Evolutionary conservation across 1,284 basidiomycete genomes (phyloP).

Genomic region (Trichosporon sp.): DNA sequence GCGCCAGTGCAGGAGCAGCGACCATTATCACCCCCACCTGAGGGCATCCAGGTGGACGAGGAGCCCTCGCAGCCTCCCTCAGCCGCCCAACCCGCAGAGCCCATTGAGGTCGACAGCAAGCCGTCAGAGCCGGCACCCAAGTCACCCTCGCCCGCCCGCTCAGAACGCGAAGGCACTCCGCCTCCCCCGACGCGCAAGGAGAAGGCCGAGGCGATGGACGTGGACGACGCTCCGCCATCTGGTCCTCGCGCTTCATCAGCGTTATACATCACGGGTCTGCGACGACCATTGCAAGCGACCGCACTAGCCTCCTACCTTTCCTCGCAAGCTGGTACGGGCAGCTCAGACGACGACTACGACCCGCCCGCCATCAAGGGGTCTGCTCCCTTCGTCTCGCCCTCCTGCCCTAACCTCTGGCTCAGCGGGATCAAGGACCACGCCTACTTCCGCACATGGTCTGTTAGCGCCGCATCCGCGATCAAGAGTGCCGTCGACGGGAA

Average conservation of each 20-base stretch:
- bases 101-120: not conserved
- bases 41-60: constrained; percentile 6
- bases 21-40: not conserved
- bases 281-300: constrained; percentile 48
- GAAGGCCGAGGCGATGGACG: constrained; percentile 8
- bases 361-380: constrained; percentile 31
- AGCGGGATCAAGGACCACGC: constrained; percentile 54
- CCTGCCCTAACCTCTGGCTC: constrained; percentile 51
- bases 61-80: not conserved
- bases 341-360: constrained; percentile 10
- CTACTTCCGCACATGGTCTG: constrained; percentile 30
- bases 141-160: not conserved
- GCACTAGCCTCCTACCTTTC: constrained; percentile 22
- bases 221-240: not conserved
- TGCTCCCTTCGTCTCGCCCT: constrained; percentile 38
- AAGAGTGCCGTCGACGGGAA: not conserved
- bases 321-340: not conserved
- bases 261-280: constrained; percentile 54
- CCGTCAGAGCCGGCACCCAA: not conserved
- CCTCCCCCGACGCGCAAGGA: not conserved
- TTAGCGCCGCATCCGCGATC: not conserved
- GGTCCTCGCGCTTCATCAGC: constrained; percentile 40
- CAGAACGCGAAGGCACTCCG: not conserved
- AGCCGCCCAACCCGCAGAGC: not conserved
- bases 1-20: not conserved